A percentile compares a stretch with the other conserved stretches of the same genome.
phyloP scores from a whole-genome alignment of 129 eudicot genomes.

The Sambucus nigra region DNA sequence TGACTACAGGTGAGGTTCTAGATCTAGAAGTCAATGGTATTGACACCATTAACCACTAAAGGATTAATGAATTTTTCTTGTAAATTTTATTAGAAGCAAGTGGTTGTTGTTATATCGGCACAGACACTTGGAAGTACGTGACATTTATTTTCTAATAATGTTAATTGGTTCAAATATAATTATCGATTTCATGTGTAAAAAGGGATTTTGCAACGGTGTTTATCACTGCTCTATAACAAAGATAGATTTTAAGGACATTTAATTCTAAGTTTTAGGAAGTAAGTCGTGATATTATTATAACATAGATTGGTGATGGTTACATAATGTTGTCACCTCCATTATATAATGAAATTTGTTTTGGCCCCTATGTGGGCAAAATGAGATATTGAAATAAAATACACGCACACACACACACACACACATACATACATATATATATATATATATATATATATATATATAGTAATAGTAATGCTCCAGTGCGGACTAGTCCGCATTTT shows the following conservation, averaged over 20 bases:
- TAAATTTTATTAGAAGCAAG: constrained; percentile 8
- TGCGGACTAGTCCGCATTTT: no score
- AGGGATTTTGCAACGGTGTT: not conserved
- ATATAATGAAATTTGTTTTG: no score
- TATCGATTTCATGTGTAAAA: not conserved
- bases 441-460: no score
- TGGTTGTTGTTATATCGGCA: not conserved
- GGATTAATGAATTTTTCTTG: not conserved
- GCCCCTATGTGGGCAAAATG: not conserved
- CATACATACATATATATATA: no score
- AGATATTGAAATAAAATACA: not conserved
- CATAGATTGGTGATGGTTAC: no score
- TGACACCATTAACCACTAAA: constrained; percentile 14
- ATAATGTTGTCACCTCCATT: no score
- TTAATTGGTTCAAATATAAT: not conserved
- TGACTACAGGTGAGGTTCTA: constrained; percentile 42
- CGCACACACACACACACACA: no score
- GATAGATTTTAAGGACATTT: not conserved
- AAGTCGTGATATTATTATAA: no score
- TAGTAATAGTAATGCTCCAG: no score
- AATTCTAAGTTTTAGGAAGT: not conserved
- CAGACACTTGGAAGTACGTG: not conserved
- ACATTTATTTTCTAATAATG: not conserved
- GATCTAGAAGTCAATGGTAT: constrained; percentile 78
- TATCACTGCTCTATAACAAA: not conserved